Evolutionary conservation across 371 early-diverging fungal genomes (phyloP).

Genomic region (Saksenaea oblongispora): DNA sequence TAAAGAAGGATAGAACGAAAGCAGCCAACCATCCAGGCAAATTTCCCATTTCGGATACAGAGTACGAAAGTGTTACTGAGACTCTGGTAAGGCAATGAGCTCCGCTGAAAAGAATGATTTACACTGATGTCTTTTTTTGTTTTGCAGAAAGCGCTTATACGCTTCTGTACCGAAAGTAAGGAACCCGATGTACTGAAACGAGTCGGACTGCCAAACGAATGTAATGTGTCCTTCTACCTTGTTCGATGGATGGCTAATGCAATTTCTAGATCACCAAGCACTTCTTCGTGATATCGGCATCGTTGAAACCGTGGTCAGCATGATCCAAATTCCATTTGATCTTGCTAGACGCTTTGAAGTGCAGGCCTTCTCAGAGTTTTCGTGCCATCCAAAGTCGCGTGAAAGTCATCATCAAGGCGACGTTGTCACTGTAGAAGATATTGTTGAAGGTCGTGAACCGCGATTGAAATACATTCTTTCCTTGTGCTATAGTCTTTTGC

Average conservation of each 20-base stretch:
- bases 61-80: constrained; percentile 17
- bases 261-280: constrained; percentile 45
- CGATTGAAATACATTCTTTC: constrained; percentile 21
- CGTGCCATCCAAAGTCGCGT: not conserved
- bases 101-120: not conserved
- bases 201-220: constrained; percentile 42
- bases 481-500: constrained; percentile 30
- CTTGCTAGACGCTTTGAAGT: constrained; percentile 30
- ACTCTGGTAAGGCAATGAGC: constrained; percentile 21
- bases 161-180: constrained; percentile 50
- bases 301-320: constrained; percentile 38
- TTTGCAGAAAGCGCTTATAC: constrained; percentile 39
- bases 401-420: constrained; percentile 7
- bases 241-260: not conserved
- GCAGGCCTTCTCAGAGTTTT: not conserved
- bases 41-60: constrained; percentile 27
- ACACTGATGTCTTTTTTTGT: not conserved
- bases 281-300: constrained; percentile 54
- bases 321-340: constrained; percentile 50
- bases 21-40: not conserved
- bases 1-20: constrained; percentile 17
- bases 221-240: constrained; percentile 23
- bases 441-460: constrained; percentile 8
- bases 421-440: constrained; percentile 9
- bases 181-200: constrained; percentile 42